Percentiles rank a stretch among this genome's conserved stretches.
Conservation (phyloP, 257 asterid genomes). For the Przewalskia tangutica region DNA sequence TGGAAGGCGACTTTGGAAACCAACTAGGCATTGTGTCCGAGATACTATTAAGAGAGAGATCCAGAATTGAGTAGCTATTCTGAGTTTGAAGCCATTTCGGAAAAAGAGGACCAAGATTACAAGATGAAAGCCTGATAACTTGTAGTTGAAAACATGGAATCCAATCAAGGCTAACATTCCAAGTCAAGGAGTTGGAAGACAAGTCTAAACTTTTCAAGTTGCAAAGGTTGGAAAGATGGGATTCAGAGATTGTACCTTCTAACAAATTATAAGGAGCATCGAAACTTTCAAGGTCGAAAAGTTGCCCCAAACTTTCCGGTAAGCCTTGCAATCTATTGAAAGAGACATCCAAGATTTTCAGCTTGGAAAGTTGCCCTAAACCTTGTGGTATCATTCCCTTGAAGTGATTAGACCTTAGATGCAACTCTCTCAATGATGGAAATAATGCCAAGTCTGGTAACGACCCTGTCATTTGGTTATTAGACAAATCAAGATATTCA, state of each 20-base stretch:
- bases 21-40: conserved; percentile 22
- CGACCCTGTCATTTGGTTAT: background rate
- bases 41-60: conserved; percentile 20
- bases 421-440: background rate
- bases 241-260: conserved; percentile 19
- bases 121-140: conserved; percentile 1
- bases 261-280: conserved; percentile 12
- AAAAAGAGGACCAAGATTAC: conserved; percentile 24
- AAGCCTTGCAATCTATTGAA: background rate
- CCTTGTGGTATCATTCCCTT: background rate
- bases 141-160: conserved; percentile 17
- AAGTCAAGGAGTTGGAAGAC: conserved; percentile 15
- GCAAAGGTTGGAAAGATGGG: conserved; percentile 12
- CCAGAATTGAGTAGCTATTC: conserved; percentile 4
- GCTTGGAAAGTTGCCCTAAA: background rate
- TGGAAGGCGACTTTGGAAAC: conserved; percentile 25
- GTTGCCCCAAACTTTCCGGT: conserved; percentile 9
- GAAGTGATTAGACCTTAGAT: background rate
- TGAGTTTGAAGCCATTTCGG: conserved; percentile 33
- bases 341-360: background rate
- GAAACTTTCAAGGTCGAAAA: conserved; percentile 11
- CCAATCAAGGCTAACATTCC: conserved; percentile 11
- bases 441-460: conserved; percentile 1
- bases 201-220: conserved; percentile 13
- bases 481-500: background rate